Evolutionary conservation across 306 rosid genomes (phyloP).

Genomic region (Macrotyloma uniflorum): DNA sequence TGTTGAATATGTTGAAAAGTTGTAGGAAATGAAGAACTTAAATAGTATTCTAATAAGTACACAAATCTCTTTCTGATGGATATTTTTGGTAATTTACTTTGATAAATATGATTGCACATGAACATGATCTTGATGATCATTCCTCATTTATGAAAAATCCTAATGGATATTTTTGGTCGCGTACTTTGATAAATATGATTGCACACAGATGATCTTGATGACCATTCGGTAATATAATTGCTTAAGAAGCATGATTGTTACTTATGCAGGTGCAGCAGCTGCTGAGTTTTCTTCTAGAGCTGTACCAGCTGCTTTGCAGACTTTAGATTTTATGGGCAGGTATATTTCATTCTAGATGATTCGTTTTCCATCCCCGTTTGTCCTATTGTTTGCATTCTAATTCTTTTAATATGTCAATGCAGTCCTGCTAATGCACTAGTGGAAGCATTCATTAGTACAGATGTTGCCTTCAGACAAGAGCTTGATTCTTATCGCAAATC

Average conservation of each 20-base stretch:
- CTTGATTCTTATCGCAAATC: slow-evolving; percentile 68
- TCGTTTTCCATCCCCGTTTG: background rate
- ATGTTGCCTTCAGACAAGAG: slow-evolving; percentile 78
- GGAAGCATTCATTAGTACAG: slow-evolving; percentile 80
- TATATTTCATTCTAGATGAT: slow-evolving; percentile 34
- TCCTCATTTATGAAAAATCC: background rate
- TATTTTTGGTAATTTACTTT: background rate
- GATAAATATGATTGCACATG: slow-evolving; percentile 22
- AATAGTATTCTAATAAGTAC: background rate
- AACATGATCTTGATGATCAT: slow-evolving; percentile 46
- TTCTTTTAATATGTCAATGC: slow-evolving; percentile 32
- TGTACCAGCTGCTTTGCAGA: slow-evolving; percentile 72
- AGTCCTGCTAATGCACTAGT: slow-evolving; percentile 75
- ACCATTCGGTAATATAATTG: background rate
- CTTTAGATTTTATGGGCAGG: slow-evolving; percentile 54
- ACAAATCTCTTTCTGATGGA: slow-evolving; percentile 2
- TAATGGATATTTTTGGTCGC: too few relatives aligned
- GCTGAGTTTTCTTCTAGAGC: slow-evolving; percentile 89
- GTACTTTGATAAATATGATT: background rate
- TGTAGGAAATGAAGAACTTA: slow-evolving; percentile 14
- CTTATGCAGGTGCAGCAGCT: slow-evolving; percentile 87
- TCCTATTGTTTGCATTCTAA: slow-evolving; percentile 7
- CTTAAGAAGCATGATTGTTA: slow-evolving; percentile 20
- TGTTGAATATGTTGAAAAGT: background rate
- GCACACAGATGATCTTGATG: slow-evolving; percentile 46